Conservation (phyloP, 345 rosid species). For the Anastatica hierochuntica region DNA sequence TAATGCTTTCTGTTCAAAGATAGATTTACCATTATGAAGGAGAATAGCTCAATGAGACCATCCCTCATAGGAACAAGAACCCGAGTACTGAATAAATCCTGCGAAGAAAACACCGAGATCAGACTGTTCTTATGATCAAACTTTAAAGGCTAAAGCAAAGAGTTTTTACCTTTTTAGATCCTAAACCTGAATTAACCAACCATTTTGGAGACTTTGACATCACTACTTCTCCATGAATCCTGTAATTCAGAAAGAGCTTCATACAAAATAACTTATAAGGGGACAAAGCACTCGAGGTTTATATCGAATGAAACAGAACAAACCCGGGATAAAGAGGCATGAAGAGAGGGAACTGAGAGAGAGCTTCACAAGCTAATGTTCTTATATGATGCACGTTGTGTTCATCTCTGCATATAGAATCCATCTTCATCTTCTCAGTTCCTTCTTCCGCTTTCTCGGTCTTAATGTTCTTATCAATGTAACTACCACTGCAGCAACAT, state of each 20-base stretch:
- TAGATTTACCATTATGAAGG: slow-evolving; percentile 43
- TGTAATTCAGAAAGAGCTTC: slow-evolving; percentile 19
- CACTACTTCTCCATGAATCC: slow-evolving; percentile 79
- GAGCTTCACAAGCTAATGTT: slow-evolving; percentile 60
- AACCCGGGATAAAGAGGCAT: slow-evolving; percentile 81
- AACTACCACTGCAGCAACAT: slow-evolving; percentile 59
- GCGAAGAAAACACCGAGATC: slow-evolving; percentile 9
- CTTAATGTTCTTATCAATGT: slow-evolving; percentile 21
- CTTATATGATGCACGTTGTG: slow-evolving; percentile 33
- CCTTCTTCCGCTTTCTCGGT: slow-evolving; percentile 25
- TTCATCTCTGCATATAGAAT: slow-evolving; percentile 50
- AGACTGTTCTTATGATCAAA: slow-evolving; percentile 1
- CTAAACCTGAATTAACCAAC: slow-evolving; percentile 34
- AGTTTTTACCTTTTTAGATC: slow-evolving; percentile 31
- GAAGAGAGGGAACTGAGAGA: slow-evolving; percentile 44
- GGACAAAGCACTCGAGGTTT: too few relatives aligned
- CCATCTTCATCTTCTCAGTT: slow-evolving; percentile 16
- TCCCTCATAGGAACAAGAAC: slow-evolving; percentile 63
- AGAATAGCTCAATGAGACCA: slow-evolving; percentile 79
- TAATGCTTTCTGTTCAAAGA: background rate
- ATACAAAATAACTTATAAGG: background rate
- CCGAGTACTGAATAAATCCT: slow-evolving; percentile 48
- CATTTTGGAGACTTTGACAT: slow-evolving; percentile 49
- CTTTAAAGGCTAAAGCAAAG: background rate
- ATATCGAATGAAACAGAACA: background rate